Percentiles rank a stretch among this genome's conserved stretches.
Evolutionary conservation across 2,329 filamentous ascomycete genomes (phyloP).

Genomic region (Penicillium sclerotigenum): DNA sequence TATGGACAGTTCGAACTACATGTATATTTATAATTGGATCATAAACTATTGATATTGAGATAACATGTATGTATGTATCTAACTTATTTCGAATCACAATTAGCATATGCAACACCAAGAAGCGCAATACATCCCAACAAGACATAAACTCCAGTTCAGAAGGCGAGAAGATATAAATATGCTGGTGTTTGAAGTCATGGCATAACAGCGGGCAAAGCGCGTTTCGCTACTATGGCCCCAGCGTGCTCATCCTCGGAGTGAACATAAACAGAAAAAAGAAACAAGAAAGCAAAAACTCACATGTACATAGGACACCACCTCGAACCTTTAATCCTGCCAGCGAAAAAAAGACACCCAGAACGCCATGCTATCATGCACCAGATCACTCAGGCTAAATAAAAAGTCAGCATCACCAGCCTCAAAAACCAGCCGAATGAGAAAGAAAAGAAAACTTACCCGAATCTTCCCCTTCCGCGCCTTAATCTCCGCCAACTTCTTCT

Average conservation of each 20-base stretch:
- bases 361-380: constrained; percentile 27
- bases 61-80: constrained; percentile 6
- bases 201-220: constrained; percentile 32
- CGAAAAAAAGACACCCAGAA: constrained; percentile 24
- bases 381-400: constrained; percentile 36
- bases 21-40: background rate
- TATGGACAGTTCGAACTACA: background rate
- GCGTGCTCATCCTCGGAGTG: constrained; percentile 42
- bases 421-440: constrained; percentile 5
- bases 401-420: constrained; percentile 8
- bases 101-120: constrained; percentile 8
- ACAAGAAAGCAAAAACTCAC: constrained; percentile 18
- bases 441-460: constrained; percentile 36
- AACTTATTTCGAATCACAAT: constrained; percentile 1
- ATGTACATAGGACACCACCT: constrained; percentile 14
- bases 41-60: constrained; percentile 1
- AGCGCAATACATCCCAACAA: background rate
- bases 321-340: constrained; percentile 9
- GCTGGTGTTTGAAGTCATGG: constrained; percentile 63
- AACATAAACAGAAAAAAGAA: constrained; percentile 1
- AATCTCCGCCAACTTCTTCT: constrained; percentile 67
- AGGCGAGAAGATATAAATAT: constrained; percentile 59
- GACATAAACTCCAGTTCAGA: constrained; percentile 47
- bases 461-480: constrained; percentile 64
- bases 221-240: constrained; percentile 52